Evolutionary conservation across 176 grass and related monocot genomes (phyloP).

Genomic region (Musa itinerans): DNA sequence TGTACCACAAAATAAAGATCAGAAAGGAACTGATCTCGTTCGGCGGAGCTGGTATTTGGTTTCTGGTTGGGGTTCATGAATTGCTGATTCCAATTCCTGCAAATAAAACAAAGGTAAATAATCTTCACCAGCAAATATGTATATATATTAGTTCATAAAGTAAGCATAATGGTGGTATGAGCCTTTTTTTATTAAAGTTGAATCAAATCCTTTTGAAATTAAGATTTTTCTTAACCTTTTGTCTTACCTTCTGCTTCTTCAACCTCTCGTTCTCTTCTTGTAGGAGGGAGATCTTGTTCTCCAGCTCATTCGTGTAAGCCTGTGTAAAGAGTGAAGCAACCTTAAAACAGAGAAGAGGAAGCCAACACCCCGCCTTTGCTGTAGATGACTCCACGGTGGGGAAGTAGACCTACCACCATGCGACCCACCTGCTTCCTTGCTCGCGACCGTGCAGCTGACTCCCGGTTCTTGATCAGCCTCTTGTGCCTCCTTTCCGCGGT

Average conservation of each 20-base stretch:
- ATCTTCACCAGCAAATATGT: no score
- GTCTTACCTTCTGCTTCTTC: background rate
- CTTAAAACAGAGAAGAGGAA: background rate
- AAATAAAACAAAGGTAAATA: background rate
- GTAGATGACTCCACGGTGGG: no score
- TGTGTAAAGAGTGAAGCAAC: background rate
- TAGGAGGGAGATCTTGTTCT: background rate
- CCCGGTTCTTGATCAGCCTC: slow-evolving; percentile 1
- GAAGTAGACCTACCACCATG: no score
- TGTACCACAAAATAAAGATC: background rate
- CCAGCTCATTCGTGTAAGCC: slow-evolving; percentile 1
- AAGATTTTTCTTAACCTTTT: background rate
- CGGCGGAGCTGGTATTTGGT: background rate
- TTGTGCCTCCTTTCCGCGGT: background rate
- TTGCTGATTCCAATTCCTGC: background rate
- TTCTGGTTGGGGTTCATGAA: background rate
- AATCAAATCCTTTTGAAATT: background rate
- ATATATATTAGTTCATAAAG: no score
- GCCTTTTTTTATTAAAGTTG: no score
- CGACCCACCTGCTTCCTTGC: background rate
- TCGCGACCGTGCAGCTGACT: background rate
- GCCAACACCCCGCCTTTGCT: no score
- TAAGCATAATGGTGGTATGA: no score
- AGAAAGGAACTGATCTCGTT: background rate
- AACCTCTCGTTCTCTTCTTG: background rate